phyloP scores from a whole-genome alignment of 352 stramenopile genomes.

The Globisporangium nunn region DNA sequence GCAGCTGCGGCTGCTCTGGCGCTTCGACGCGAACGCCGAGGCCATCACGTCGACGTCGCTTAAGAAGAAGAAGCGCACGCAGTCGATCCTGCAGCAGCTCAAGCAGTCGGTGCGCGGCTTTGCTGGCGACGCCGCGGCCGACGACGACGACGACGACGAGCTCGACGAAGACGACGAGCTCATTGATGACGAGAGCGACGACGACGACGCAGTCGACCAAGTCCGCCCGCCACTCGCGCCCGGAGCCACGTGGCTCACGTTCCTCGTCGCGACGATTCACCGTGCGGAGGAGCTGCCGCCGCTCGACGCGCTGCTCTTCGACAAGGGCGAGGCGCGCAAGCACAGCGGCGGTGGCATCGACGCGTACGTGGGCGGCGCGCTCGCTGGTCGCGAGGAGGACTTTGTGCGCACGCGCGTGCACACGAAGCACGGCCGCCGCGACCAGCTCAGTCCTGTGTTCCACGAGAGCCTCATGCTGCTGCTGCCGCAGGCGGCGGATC shows the following conservation, averaged over 20 bases:
- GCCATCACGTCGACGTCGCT: constrained; percentile 30
- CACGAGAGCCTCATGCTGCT: constrained; percentile 61
- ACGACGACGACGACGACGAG: constrained; percentile 35
- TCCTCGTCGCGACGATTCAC: constrained; percentile 54
- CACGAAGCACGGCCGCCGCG: constrained; percentile 47
- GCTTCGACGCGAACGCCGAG: constrained; percentile 43
- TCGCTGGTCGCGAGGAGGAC: constrained; percentile 22
- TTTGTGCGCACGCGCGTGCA: constrained; percentile 59
- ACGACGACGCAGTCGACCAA: constrained; percentile 15
- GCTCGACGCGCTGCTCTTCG: constrained; percentile 52
- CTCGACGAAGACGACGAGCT: constrained; percentile 36
- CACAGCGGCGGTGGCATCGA: constrained; percentile 51
- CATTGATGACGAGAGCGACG: constrained; percentile 31
- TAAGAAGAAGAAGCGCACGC: constrained; percentile 36
- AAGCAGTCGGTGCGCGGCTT: constrained; percentile 34
- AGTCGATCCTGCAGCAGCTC: constrained; percentile 45
- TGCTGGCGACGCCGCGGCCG: constrained; percentile 28
- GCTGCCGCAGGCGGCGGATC: constrained; percentile 16
- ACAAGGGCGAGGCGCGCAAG: constrained; percentile 35
- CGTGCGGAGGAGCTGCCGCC: constrained; percentile 51
- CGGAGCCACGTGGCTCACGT: constrained; percentile 37
- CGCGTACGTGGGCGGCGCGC: constrained; percentile 47
- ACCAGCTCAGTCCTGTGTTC: constrained; percentile 54
- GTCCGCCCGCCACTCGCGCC: constrained; percentile 26
- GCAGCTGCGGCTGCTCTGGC: constrained; percentile 45